Evolutionary conservation across 202 grass and related monocot species (phyloP).

Genomic region (Miscanthus sacchariflorus): DNA sequence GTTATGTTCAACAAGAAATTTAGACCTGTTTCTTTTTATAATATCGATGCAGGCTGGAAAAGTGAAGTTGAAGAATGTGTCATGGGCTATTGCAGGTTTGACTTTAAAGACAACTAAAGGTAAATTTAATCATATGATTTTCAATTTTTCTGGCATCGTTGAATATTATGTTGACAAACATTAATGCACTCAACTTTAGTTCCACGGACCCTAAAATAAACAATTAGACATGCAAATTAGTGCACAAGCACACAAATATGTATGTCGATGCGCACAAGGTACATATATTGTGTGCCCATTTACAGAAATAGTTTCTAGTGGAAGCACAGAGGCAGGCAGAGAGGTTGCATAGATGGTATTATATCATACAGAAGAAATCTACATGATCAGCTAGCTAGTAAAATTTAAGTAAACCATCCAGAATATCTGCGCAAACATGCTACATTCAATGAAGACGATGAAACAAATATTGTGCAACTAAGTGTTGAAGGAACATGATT

Average conservation of each 20-base stretch:
- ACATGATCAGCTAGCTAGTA: background rate
- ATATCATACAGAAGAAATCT: background rate
- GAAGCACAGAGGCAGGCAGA: background rate
- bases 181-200: slow-evolving; percentile 3
- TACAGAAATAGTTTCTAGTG: slow-evolving; percentile 19
- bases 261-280: background rate
- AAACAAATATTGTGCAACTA: slow-evolving; percentile 3
- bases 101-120: slow-evolving; percentile 80
- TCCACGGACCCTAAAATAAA: background rate
- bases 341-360: background rate
- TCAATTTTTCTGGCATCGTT: background rate
- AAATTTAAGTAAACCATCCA: slow-evolving; percentile 5
- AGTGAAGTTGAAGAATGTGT: slow-evolving; percentile 92
- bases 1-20: slow-evolving; percentile 28
- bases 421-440: background rate
- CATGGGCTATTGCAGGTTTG: slow-evolving; percentile 91
- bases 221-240: background rate
- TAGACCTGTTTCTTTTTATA: slow-evolving; percentile 30
- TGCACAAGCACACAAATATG: background rate
- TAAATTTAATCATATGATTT: slow-evolving; percentile 41
- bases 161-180: slow-evolving; percentile 1
- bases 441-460: background rate
- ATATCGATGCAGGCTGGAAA: slow-evolving; percentile 69
- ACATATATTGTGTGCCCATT: background rate
- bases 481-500: background rate